A percentile compares a stretch with the other conserved stretches of the same genome.
Evolutionary conservation across 176 grass and related monocot genomes (phyloP).

Genomic region (Melocanna baccifera): DNA sequence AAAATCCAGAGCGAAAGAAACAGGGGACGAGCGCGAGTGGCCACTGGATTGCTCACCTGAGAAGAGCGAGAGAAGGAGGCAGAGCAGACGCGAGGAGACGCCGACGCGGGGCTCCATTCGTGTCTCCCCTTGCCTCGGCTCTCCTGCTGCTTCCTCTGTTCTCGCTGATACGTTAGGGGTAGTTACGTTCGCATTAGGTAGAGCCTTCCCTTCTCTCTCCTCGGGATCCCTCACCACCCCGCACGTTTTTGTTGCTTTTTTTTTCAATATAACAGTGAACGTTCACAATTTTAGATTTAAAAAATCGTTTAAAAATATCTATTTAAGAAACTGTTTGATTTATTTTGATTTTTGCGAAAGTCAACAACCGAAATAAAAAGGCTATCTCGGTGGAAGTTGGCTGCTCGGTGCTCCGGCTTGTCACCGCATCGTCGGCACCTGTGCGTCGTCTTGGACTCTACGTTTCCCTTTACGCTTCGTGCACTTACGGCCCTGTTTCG

Average conservation of each 20-base stretch:
- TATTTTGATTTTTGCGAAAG: too few relatives aligned
- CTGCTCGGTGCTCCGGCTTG: neutral
- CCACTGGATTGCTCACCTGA: conserved; percentile 39
- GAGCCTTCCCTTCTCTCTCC: neutral
- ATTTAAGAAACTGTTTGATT: too few relatives aligned
- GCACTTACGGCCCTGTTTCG: neutral
- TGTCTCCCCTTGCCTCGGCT: neutral
- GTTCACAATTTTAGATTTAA: too few relatives aligned
- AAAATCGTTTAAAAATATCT: too few relatives aligned
- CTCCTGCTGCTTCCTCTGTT: neutral
- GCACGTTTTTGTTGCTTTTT: neutral
- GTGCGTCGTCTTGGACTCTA: neutral
- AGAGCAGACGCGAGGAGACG: conserved; percentile 30
- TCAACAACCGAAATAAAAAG: too few relatives aligned
- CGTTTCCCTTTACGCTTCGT: neutral
- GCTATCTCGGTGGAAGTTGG: neutral
- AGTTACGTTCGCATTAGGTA: neutral
- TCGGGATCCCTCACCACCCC: neutral
- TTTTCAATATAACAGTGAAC: too few relatives aligned
- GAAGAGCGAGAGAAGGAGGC: conserved; percentile 27
- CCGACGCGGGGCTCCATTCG: conserved; percentile 24
- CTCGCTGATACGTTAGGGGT: neutral
- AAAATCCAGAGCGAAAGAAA: neutral
- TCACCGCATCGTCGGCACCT: neutral
- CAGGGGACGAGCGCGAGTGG: neutral